These are phyloP conservation scores for Paraphoma sp. DNA, from an alignment of 2,329 filamentous ascomycete genomes.

Conservation along the genomic window DNA sequence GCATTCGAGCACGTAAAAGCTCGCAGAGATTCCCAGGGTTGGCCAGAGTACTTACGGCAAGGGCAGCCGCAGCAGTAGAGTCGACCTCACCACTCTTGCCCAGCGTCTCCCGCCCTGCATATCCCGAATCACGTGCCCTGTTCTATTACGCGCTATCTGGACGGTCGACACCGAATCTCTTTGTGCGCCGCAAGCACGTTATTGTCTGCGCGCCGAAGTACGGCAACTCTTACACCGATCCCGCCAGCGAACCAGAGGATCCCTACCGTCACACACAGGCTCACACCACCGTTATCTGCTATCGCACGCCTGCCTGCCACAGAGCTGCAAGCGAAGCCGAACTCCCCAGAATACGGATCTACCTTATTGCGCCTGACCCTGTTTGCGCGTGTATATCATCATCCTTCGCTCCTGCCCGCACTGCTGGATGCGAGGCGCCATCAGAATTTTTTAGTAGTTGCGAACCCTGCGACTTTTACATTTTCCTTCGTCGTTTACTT, in stretches of 20 bases:
- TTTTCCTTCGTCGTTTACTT: slow-evolving; percentile 5
- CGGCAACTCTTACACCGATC: slow-evolving; percentile 26
- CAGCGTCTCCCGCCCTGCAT: slow-evolving; percentile 27
- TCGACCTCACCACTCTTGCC: slow-evolving; percentile 1
- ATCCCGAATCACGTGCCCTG: slow-evolving; percentile 31
- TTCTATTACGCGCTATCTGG: slow-evolving; percentile 21
- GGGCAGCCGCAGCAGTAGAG: background rate
- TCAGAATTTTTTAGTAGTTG: background rate
- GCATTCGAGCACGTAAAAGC: slow-evolving; percentile 1
- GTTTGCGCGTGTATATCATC: slow-evolving; percentile 32
- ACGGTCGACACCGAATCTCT: slow-evolving; percentile 22
- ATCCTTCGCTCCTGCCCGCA: slow-evolving; percentile 14
- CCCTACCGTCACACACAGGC: slow-evolving; percentile 14
- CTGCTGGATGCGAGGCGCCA: slow-evolving; percentile 22
- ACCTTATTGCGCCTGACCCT: slow-evolving; percentile 16
- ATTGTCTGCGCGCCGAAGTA: slow-evolving; percentile 29
- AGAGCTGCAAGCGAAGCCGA: slow-evolving; percentile 9
- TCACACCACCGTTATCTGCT: slow-evolving; percentile 35
- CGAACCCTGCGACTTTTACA: slow-evolving; percentile 4
- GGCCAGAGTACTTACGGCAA: background rate
- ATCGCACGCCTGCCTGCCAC: slow-evolving; percentile 18
- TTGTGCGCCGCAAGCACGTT: slow-evolving; percentile 27
- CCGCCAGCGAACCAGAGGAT: slow-evolving; percentile 14
- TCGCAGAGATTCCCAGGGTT: background rate
- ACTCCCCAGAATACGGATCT: slow-evolving; percentile 16